phyloP scores from a whole-genome alignment of 2,329 filamentous ascomycete genomes.

The Dryadomyces quercus-mongolicae region DNA sequence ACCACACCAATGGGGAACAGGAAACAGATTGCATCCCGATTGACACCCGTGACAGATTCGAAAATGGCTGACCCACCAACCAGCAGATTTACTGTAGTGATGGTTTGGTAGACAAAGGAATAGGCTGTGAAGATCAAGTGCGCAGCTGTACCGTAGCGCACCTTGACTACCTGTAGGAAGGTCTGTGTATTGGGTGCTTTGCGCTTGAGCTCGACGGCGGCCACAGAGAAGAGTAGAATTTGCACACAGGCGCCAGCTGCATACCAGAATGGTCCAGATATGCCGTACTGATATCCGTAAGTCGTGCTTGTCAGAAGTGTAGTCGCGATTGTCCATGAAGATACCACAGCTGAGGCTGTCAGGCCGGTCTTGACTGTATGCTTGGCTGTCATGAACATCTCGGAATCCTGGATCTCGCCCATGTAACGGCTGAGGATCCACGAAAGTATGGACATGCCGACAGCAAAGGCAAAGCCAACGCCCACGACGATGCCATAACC shows the following conservation, averaged over 20 bases:
- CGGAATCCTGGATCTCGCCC: slow-evolving; percentile 67
- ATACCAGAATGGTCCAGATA: slow-evolving; percentile 49
- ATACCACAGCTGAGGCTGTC: slow-evolving; percentile 80
- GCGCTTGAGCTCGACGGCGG: slow-evolving; percentile 80
- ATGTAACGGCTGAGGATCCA: slow-evolving; percentile 25
- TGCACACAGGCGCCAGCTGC: slow-evolving; percentile 63
- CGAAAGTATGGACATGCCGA: slow-evolving; percentile 30
- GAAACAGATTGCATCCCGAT: slow-evolving; percentile 70
- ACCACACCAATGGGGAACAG: slow-evolving; percentile 70
- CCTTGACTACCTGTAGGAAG: slow-evolving; percentile 70
- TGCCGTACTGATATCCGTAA: slow-evolving; percentile 70
- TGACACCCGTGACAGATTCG: slow-evolving; percentile 56
- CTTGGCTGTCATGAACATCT: slow-evolving; percentile 84
- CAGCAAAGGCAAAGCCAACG: slow-evolving; percentile 60
- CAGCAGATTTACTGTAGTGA: slow-evolving; percentile 79
- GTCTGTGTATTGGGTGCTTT: slow-evolving; percentile 76
- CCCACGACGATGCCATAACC: slow-evolving; percentile 70
- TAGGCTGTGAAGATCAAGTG: slow-evolving; percentile 75
- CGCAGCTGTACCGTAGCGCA: slow-evolving; percentile 58
- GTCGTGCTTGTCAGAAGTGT: slow-evolving; percentile 65
- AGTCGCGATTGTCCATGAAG: slow-evolving; percentile 88
- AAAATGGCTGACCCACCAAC: slow-evolving; percentile 71
- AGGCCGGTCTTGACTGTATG: slow-evolving; percentile 79
- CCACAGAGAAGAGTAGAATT: slow-evolving; percentile 76
- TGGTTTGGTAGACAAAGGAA: slow-evolving; percentile 71